These are phyloP conservation scores for Amanita molliuscula DNA, from an alignment of 768 basidiomycete genomes.

Conservation along the genomic window DNA sequence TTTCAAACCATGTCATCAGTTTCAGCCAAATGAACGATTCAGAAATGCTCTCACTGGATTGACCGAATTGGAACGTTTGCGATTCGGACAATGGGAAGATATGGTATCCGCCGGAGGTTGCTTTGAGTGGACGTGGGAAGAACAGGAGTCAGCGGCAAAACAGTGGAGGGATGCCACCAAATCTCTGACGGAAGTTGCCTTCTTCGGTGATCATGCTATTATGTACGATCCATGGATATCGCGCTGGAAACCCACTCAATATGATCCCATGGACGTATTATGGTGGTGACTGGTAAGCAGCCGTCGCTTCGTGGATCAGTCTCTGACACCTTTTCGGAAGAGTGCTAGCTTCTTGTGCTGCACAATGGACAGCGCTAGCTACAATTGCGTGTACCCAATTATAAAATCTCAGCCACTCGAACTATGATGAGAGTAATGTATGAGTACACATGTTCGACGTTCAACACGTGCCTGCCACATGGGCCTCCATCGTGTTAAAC, in stretches of 20 bases:
- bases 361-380: neutral
- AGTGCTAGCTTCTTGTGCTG: too few species aligned
- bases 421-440: too few species aligned
- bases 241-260: neutral
- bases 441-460: neutral
- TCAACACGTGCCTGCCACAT: neutral
- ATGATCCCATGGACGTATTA: neutral
- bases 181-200: neutral
- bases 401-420: neutral
- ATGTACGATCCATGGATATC: neutral
- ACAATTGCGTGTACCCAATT: neutral
- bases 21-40: neutral
- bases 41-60: neutral
- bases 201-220: neutral
- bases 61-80: neutral
- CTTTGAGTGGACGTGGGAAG: neutral
- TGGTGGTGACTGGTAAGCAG: neutral
- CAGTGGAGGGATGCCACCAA: neutral
- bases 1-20: neutral
- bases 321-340: too few species aligned
- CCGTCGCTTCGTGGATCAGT: neutral
- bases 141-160: neutral
- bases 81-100: neutral
- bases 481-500: neutral
- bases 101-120: neutral